phyloP scores from a whole-genome alignment of 169 alveolate species.

The Plasmodium billcollinsi region DNA sequence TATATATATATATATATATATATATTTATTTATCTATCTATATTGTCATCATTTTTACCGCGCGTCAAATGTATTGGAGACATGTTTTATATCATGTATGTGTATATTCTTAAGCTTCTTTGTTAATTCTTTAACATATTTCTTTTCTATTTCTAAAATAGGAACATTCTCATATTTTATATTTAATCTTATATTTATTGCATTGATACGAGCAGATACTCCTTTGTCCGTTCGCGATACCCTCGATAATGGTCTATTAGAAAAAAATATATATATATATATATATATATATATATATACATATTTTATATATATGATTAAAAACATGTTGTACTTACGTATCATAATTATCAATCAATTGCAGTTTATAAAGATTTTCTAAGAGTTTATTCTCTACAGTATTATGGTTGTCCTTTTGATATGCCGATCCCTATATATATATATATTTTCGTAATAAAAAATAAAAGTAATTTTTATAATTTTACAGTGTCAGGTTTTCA shows the following conservation, averaged over 20 bases:
- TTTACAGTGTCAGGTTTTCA: not conserved
- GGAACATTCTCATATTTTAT: slow-evolving; percentile 36
- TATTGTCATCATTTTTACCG: slow-evolving; percentile 31
- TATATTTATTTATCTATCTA: not conserved
- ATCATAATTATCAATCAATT: slow-evolving; percentile 19
- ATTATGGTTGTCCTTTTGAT: slow-evolving; percentile 62
- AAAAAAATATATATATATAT: too few relatives aligned
- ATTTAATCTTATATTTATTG: slow-evolving; percentile 44
- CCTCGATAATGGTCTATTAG: slow-evolving; percentile 45
- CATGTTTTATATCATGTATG: slow-evolving; percentile 44
- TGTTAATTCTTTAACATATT: slow-evolving; percentile 50
- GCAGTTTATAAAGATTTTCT: slow-evolving; percentile 10
- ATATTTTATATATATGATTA: too few relatives aligned
- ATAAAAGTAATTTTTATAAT: not conserved
- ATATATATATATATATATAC: too few relatives aligned
- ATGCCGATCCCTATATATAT: slow-evolving; percentile 67
- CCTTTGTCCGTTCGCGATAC: slow-evolving; percentile 77
- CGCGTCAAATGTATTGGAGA: slow-evolving; percentile 71
- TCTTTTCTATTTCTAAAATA: slow-evolving; percentile 16
- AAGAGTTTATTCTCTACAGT: slow-evolving; percentile 67
- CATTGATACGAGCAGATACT: slow-evolving; percentile 75
- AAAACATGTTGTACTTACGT: slow-evolving; percentile 10
- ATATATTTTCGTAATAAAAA: slow-evolving; percentile 7
- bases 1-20: not conserved
- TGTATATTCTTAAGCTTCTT: slow-evolving; percentile 54